Base-by-base conservation (phyloP, 2,329 filamentous ascomycete species). In the Ceratocystis eucalypticola region DNA sequence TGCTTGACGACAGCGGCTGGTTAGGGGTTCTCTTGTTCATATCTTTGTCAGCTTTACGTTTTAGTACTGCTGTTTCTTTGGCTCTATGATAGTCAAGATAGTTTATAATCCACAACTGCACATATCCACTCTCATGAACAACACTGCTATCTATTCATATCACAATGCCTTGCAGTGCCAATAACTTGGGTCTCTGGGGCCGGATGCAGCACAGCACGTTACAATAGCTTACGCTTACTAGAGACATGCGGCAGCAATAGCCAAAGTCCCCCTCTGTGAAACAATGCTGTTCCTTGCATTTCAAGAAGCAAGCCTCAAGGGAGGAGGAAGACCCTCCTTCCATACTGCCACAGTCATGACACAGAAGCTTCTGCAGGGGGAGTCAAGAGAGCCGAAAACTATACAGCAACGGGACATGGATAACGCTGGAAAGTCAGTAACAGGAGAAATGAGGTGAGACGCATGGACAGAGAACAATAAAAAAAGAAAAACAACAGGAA, bases 181-280 rank as follows among this genome's bases (percentile, higher is more conserved):
- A 53, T 25, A 22, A 50, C n/a, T 53, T 41, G 37, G 12, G 37
- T 12, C 37, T 12, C 15, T 41, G 10, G 37, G 12, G 37, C 3
- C 37, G 37, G 12, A 41, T 41, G 12, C 10, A 41, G 3, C 37
- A 41, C 10, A 41, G 37, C 10, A 41, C 10, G 12, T 15, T 41
- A 4, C 37, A 41, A 15, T 15, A 41, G 22, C 50, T 25, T 15
- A 17, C 6, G 25, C 28, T n/a, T 59, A 8, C 30, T 15, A 59
- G 22, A 59, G 55, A 59, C 28, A 37, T 33, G 5, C 55, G 20
- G 15, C 17, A 30, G 30, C 30, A 59, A 33, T 28, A 33, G 55
- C 55, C 55, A 59, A 59, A 59, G 55, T 37, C 10, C 55, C 37
- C n/a, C n/a, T 59, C 28, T 37, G 55, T 59, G 55, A 59, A 59